These are phyloP conservation scores for Syzygium oleosum DNA, from an alignment of 345 rosid species.

Conservation along the genomic window DNA sequence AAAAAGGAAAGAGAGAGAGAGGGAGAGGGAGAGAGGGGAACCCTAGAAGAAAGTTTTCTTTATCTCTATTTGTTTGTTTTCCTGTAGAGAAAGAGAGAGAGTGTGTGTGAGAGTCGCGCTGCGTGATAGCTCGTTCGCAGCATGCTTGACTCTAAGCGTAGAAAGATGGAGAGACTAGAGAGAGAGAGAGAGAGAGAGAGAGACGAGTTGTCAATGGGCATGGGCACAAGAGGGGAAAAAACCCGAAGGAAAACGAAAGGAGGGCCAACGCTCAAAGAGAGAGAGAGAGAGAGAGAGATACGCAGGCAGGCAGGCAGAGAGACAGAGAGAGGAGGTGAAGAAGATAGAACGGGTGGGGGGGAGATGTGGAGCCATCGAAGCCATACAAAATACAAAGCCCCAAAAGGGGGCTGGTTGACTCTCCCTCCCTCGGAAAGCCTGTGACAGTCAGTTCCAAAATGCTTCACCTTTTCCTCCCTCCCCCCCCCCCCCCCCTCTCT, in stretches of 20 bases:
- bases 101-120: neutral
- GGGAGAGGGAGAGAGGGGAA: neutral
- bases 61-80: neutral
- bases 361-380: constrained; percentile 63
- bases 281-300: neutral
- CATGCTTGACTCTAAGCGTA: constrained; percentile 17
- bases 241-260: neutral
- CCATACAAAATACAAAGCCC: constrained; percentile 53
- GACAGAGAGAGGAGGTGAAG: neutral
- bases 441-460: constrained; percentile 10
- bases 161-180: neutral
- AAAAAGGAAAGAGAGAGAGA: no score
- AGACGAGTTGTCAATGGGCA: neutral
- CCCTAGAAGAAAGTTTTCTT: neutral
- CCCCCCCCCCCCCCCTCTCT: neutral
- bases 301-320: neutral
- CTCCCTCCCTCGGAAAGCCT: constrained; percentile 19
- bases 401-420: constrained; percentile 69
- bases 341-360: constrained; percentile 26
- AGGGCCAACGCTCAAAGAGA: constrained; percentile 1
- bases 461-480: neutral
- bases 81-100: neutral
- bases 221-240: no score
- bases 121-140: constrained; percentile 25
- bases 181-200: neutral